Base-by-base conservation (phyloP, 106 monocot genomes). In the Iris macrosiphon region DNA sequence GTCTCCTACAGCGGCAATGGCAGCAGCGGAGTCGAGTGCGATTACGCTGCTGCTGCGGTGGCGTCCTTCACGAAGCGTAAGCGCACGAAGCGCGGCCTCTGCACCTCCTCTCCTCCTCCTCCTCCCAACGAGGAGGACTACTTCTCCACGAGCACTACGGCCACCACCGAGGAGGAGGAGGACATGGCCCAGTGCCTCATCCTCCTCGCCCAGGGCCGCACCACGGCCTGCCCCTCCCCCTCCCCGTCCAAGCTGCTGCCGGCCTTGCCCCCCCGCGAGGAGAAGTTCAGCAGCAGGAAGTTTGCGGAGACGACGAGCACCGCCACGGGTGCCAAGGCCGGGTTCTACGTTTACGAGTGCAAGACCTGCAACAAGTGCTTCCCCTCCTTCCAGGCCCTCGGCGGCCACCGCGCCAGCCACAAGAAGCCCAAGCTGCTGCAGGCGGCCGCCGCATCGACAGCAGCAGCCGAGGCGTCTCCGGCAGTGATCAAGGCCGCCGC, bases 111-210 rank as follows among this genome's bases (percentile, higher is more conserved):
- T 8, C 22, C 51, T 1, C 3, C 61, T 0, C 64, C 0, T 22
- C 61, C 24, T 60, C 63, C 6, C n/a, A n/a, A n/a, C n/a, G n/a
- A n/a, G n/a, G n/a, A n/a, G n/a, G n/a, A n/a, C n/a, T n/a, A n/a
- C n/a, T 59, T 81, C 18, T 73, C 77, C 2, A 19, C 0, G 4
- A 23, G 30, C 31, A 52, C 51, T 57, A 61, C 24, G 43, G 44
- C 41, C n/a, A 24, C 79, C 6, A 68, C 80, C 2, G 70, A 63
- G 42, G 76, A 89, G 33, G 80, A 84, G 29, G 82, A 82, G 58
- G 76, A 84, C 67, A 70, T 83, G 67, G 88, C 89, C 28, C 40
- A 75, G 13, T 80, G 84, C 68, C 77, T 89, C 32, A 80, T 89
- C 50, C 76, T 89, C 32, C 77, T 89, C 16, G 83, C 89, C 7